A percentile compares a stretch with the other conserved stretches of the same genome.
phyloP scores from a whole-genome alignment of 2,329 filamentous ascomycete species.

The Curvularia sp. region DNA sequence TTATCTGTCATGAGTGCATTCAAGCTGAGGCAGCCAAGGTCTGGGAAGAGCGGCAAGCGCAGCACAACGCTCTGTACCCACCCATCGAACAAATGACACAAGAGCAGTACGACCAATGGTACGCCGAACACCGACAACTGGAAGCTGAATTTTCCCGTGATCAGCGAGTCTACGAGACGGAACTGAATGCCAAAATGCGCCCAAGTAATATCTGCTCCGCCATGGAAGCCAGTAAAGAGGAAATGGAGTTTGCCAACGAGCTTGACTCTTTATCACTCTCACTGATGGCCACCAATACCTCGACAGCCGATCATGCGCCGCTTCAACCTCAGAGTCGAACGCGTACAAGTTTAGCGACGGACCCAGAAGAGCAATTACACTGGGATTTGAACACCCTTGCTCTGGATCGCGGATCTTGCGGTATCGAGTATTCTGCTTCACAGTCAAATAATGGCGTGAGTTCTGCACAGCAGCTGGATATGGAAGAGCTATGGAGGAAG shows the following conservation, averaged over 20 bases:
- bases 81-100: slow-evolving; percentile 40
- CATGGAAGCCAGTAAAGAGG: slow-evolving; percentile 41
- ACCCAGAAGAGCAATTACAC: slow-evolving; percentile 47
- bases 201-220: slow-evolving; percentile 44
- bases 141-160: slow-evolving; percentile 39
- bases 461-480: slow-evolving; percentile 21
- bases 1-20: slow-evolving; percentile 46
- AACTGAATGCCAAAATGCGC: slow-evolving; percentile 34
- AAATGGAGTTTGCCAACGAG: slow-evolving; percentile 41
- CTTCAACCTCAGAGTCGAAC: slow-evolving; percentile 24
- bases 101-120: slow-evolving; percentile 45
- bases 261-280: slow-evolving; percentile 44
- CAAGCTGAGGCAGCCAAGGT: slow-evolving; percentile 38
- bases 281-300: slow-evolving; percentile 34
- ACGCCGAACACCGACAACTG: slow-evolving; percentile 38
- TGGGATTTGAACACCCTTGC: slow-evolving; percentile 45
- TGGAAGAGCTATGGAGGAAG: slow-evolving; percentile 40
- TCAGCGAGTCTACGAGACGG: slow-evolving; percentile 35
- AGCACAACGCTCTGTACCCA: slow-evolving; percentile 41
- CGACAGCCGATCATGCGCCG: slow-evolving; percentile 7
- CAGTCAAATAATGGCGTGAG: slow-evolving; percentile 20
- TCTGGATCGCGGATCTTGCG: slow-evolving; percentile 44
- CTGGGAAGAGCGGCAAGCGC: slow-evolving; percentile 38
- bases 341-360: slow-evolving; percentile 38
- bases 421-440: slow-evolving; percentile 39